Evolutionary conservation across 192 early-diverging fungal genomes (phyloP).

Genomic region (Phycomyces nitens): DNA sequence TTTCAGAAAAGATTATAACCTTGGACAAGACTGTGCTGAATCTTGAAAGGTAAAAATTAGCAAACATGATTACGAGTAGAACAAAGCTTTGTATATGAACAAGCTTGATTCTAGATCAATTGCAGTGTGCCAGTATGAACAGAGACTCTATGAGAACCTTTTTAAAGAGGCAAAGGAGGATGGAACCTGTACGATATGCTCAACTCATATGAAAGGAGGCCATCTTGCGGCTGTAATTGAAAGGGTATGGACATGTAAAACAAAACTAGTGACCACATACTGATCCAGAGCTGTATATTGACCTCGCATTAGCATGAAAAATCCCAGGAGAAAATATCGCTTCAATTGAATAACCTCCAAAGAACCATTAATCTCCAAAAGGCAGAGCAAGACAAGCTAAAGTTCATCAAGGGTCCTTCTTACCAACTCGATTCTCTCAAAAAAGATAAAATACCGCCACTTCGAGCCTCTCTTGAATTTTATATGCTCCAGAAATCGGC

Average conservation of each 20-base stretch:
- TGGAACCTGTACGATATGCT: too few relatives aligned
- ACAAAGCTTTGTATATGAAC: background rate
- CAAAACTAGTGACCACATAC: too few relatives aligned
- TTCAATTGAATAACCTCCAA: too few relatives aligned
- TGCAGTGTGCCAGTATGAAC: constrained; percentile 41
- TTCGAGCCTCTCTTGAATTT: background rate
- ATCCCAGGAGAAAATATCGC: too few relatives aligned
- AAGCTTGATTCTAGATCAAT: constrained; percentile 7
- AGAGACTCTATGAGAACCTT: constrained; percentile 63
- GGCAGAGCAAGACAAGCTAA: background rate
- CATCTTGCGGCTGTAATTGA: too few relatives aligned
- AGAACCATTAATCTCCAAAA: background rate
- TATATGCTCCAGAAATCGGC: background rate
- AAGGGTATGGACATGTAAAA: too few relatives aligned
- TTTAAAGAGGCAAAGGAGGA: constrained; percentile 52
- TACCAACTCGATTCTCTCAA: background rate
- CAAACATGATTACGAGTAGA: background rate
- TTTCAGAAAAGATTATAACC: constrained; percentile 26
- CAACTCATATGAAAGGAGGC: too few relatives aligned
- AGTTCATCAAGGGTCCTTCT: background rate
- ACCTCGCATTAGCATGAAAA: too few relatives aligned
- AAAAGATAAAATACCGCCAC: background rate
- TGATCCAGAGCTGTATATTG: too few relatives aligned
- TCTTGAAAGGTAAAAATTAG: constrained; percentile 26
- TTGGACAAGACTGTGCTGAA: constrained; percentile 22